phyloP scores from a whole-genome alignment of 2,329 filamentous ascomycete species.

The Botrytis aclada region DNA sequence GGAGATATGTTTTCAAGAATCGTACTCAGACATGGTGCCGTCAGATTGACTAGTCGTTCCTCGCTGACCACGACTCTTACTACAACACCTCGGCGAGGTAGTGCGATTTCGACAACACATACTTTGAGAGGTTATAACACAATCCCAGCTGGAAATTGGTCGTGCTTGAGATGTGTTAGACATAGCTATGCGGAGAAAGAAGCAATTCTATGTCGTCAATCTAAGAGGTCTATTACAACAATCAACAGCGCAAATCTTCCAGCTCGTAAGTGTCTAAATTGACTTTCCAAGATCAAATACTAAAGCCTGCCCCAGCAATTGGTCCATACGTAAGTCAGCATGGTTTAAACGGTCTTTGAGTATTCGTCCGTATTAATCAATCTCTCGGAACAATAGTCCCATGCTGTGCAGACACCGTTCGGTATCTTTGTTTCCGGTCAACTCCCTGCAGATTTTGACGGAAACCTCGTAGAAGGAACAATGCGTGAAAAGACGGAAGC shows the following conservation, averaged over 20 bases:
- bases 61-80: neutral
- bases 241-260: conserved; percentile 7
- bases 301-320: conserved; percentile 45
- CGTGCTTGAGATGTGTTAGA: neutral
- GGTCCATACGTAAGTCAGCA: conserved; percentile 56
- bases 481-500: conserved; percentile 62
- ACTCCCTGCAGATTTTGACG: conserved; percentile 33
- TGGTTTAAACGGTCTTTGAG: neutral
- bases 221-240: neutral
- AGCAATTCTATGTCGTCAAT: neutral
- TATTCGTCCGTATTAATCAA: neutral
- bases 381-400: conserved; percentile 47
- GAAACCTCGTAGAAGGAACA: conserved; percentile 41
- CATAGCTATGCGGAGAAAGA: neutral
- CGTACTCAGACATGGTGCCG: neutral
- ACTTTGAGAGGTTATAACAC: neutral
- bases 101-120: neutral
- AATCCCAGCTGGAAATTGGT: neutral
- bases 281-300: neutral
- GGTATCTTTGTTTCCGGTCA: conserved; percentile 66
- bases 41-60: neutral
- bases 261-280: conserved; percentile 15
- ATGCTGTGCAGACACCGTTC: conserved; percentile 63
- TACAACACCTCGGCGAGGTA: neutral
- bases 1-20: neutral